A percentile compares a stretch with the other conserved stretches of the same genome.
phyloP scores from a whole-genome alignment of 257 asterid genomes.

The Cinchona pubescens region DNA sequence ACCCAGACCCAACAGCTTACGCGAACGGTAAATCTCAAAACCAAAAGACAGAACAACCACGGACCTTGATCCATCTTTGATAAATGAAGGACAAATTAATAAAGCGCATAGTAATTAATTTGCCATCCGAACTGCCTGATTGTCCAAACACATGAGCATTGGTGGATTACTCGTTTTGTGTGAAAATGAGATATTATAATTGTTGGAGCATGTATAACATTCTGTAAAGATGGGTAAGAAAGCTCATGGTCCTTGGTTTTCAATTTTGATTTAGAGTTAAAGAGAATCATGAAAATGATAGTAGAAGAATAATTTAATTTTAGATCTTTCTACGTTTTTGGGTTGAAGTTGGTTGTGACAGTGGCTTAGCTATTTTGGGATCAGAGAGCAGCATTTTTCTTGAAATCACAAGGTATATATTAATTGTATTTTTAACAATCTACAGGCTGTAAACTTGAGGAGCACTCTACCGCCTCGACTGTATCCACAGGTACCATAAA shows the following conservation, averaged over 20 bases:
- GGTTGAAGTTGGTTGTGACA: not conserved
- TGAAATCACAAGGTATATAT: not conserved
- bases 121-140: not conserved
- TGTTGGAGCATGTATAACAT: not conserved
- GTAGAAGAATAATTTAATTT: not conserved
- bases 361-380: not conserved
- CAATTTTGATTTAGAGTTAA: no score
- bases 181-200: not conserved
- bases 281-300: not conserved
- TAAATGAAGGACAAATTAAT: not conserved
- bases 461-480: conserved; percentile 55
- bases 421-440: conserved; percentile 19
- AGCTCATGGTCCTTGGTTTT: conserved; percentile 3
- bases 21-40: not conserved
- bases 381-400: not conserved
- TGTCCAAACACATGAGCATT: not conserved
- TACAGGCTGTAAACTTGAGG: conserved; percentile 79
- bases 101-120: not conserved
- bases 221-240: not conserved
- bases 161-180: not conserved
- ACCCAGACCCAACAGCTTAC: not conserved
- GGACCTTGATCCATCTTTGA: not conserved
- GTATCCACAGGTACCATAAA: conserved; percentile 48
- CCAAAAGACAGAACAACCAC: not conserved
- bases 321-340: not conserved